Evolutionary conservation across 495 filamentous ascomycete genomes (phyloP).

Genomic region (Neurospora sublineolata): DNA sequence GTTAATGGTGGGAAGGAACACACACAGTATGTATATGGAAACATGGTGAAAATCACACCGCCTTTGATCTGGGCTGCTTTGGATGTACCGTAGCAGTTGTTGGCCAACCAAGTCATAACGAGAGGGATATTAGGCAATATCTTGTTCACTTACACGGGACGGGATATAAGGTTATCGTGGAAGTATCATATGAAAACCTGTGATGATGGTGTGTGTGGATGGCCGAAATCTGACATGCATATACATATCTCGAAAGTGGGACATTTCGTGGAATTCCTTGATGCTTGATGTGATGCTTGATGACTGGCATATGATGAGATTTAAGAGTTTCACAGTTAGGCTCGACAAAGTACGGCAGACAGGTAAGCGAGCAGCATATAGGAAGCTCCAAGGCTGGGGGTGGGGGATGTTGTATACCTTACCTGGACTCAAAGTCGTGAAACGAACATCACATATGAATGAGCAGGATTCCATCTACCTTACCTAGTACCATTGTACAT

Average conservation of each 20-base stretch:
- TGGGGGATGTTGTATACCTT: background rate
- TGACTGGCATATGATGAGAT: background rate
- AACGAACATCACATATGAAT: too few relatives aligned
- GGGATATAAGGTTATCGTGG: too few relatives aligned
- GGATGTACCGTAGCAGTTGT: background rate
- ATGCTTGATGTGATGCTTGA: background rate
- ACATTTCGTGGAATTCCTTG: background rate
- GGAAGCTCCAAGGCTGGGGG: too few relatives aligned
- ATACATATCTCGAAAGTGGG: background rate
- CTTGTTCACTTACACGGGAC: too few relatives aligned
- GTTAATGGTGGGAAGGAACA: background rate
- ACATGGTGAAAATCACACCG: background rate
- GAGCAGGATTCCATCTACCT: too few relatives aligned
- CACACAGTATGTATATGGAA: background rate
- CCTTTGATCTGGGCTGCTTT: background rate
- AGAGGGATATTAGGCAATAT: too few relatives aligned
- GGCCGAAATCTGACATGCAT: background rate
- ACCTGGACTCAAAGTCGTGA: background rate
- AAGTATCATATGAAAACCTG: too few relatives aligned
- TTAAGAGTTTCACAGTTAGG: background rate
- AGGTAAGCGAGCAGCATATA: too few relatives aligned
- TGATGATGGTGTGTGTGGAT: too few relatives aligned
- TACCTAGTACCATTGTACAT: too few relatives aligned
- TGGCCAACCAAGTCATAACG: too few relatives aligned
- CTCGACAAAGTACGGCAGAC: background rate